Evolutionary conservation across 2,329 filamentous ascomycete genomes (phyloP).

Genomic region (Boeremia lycopersici): DNA sequence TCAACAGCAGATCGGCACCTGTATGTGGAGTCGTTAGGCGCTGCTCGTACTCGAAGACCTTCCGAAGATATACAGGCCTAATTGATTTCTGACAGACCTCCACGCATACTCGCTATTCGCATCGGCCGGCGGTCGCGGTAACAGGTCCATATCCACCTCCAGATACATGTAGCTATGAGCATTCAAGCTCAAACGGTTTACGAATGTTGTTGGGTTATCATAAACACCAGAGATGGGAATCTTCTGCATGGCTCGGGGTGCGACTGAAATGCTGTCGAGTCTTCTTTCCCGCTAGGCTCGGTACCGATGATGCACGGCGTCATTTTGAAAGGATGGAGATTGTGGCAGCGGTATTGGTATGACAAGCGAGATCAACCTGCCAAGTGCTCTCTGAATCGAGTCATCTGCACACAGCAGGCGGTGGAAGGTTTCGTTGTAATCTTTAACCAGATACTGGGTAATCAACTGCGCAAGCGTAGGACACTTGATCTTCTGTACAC

Average conservation of each 20-base stretch:
- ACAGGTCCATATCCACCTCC: slow-evolving; percentile 5
- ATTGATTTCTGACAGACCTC: slow-evolving; percentile 10
- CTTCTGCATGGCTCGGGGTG: neutral
- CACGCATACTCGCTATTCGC: slow-evolving; percentile 5
- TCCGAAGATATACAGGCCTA: neutral
- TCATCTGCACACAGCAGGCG: slow-evolving; percentile 9
- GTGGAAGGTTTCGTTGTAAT: slow-evolving; percentile 8
- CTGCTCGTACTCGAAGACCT: slow-evolving; percentile 8
- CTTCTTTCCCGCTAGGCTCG: neutral
- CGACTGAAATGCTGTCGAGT: neutral
- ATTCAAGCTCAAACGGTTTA: slow-evolving; percentile 7
- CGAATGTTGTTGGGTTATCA: neutral
- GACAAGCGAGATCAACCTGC: neutral
- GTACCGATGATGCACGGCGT: neutral
- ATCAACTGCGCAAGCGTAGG: neutral
- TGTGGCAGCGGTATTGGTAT: neutral
- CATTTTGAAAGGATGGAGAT: neutral
- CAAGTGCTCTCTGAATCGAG: neutral
- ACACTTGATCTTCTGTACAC: neutral
- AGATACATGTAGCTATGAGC: slow-evolving; percentile 14
- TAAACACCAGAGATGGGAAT: neutral
- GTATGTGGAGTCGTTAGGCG: neutral
- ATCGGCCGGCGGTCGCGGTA: slow-evolving; percentile 4
- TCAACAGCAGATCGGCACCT: neutral
- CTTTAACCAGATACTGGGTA: neutral